Percentiles rank a stretch among this genome's conserved stretches.
phyloP scores from a whole-genome alignment of 345 rosid species.

The Euclidium syriacum region DNA sequence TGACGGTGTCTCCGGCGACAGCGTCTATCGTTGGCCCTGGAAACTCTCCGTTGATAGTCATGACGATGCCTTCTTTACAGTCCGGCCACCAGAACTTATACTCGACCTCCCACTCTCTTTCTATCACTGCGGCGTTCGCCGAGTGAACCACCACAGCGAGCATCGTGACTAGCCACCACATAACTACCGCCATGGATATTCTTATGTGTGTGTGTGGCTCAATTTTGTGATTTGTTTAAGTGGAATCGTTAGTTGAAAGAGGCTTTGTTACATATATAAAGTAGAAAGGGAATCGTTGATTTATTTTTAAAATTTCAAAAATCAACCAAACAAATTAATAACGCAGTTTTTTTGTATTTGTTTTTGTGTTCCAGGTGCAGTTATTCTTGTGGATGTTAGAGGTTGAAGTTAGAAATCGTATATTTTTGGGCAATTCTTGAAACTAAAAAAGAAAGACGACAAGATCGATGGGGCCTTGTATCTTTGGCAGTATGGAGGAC shows the following conservation, averaged over 20 bases:
- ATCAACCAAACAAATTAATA: neutral
- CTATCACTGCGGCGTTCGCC: slow-evolving; percentile 17
- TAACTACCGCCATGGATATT: neutral
- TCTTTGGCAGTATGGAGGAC: neutral
- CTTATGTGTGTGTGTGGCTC: neutral
- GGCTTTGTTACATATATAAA: neutral
- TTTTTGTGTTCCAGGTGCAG: neutral
- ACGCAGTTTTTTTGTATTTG: neutral
- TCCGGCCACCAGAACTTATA: slow-evolving; percentile 66
- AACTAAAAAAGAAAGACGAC: neutral
- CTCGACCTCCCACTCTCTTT: slow-evolving; percentile 58
- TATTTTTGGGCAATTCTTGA: too few relatives aligned
- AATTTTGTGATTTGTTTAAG: neutral
- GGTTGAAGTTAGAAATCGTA: neutral
- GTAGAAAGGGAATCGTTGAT: neutral
- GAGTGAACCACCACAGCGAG: slow-evolving; percentile 6
- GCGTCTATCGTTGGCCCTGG: slow-evolving; percentile 85
- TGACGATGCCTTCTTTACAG: slow-evolving; percentile 50
- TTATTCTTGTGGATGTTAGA: neutral
- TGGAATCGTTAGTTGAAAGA: neutral
- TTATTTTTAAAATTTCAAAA: neutral
- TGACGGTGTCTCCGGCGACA: slow-evolving; percentile 52
- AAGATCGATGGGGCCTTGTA: slow-evolving; percentile 3
- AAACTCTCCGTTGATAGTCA: slow-evolving; percentile 78
- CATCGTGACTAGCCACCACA: slow-evolving; percentile 17